Base-by-base conservation (phyloP, 2,329 filamentous ascomycete genomes). In the Lachnellula suecica region DNA sequence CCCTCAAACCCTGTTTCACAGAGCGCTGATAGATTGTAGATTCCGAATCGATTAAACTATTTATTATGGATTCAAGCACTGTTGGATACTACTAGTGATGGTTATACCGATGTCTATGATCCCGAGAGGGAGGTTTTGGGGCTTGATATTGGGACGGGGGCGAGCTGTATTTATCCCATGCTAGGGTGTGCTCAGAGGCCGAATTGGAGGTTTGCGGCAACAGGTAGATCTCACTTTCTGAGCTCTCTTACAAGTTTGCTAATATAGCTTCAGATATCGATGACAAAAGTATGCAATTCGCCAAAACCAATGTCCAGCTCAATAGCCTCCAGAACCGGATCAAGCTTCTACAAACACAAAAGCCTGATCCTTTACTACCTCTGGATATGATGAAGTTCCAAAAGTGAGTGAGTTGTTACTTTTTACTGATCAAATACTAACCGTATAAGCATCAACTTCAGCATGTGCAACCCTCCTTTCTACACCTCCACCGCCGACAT, bases 391-490 rank as follows among this genome's bases (percentile, higher is more conserved):
- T 85, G 1, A 70, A 68, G 20, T 66, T 81, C 4, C 66, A 72
- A 7, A 65, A 53, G 70, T 70, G n/a, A n/a, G n/a, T n/a, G n/a
- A 64, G 34, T 38, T 57, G n/a, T 29, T 23, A 20, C 19, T n/a
- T n/a, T n/a, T n/a, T n/a, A n/a, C n/a, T n/a, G n/a, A n/a, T n/a
- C n/a, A n/a, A n/a, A n/a, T n/a, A n/a, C n/a, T n/a, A n/a, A n/a
- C n/a, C 38, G 31, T 42, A 49, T 6, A 44, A 77, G 74, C 3
- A 75, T 96, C 40, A 86, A 93, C 66, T 97, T 97, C 67, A 84
- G 83, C 53, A 95, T 97, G 84, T 93, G 88, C 58, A 99, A 99
- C 61, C 94, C 94, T 0, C 94, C 94, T 0, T 99, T 99, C 72
- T 97, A 97, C 73, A 70, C 77, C n/a, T 91, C 89, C 0, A 72